A percentile compares a stretch with the other conserved stretches of the same genome.
phyloP scores from a whole-genome alignment of 2,329 filamentous ascomycete species.

The Calonectria ilicicola region DNA sequence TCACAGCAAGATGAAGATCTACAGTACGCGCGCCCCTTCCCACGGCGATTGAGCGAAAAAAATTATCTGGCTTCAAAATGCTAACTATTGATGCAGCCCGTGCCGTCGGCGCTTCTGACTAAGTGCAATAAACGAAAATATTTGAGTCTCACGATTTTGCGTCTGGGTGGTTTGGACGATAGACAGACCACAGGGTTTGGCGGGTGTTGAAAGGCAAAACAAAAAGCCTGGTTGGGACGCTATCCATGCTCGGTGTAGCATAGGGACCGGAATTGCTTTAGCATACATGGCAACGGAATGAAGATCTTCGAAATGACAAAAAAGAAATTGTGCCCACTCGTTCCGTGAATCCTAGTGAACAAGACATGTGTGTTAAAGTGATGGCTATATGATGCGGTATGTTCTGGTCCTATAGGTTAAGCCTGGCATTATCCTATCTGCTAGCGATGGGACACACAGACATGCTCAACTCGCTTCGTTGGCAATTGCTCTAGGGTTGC shows the following conservation, averaged over 20 bases:
- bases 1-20: slow-evolving; percentile 98
- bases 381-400: neutral
- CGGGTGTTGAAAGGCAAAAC: slow-evolving; percentile 49
- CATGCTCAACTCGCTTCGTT: neutral
- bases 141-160: slow-evolving; percentile 53
- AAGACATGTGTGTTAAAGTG: neutral
- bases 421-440: neutral
- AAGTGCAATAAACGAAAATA: slow-evolving; percentile 49
- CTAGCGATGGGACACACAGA: neutral
- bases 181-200: slow-evolving; percentile 49
- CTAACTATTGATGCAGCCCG: slow-evolving; percentile 62
- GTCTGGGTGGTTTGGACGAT: slow-evolving; percentile 52
- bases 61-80: slow-evolving; percentile 12
- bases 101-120: slow-evolving; percentile 65
- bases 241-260: slow-evolving; percentile 56
- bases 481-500: neutral
- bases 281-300: slow-evolving; percentile 53
- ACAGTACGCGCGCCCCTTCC: slow-evolving; percentile 71
- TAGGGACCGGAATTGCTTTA: slow-evolving; percentile 53
- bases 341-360: neutral
- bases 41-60: slow-evolving; percentile 8
- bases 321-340: slow-evolving; percentile 11
- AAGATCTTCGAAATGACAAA: slow-evolving; percentile 49
- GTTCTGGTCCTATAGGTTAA: neutral
- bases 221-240: slow-evolving; percentile 53